Conservation (phyloP, 2,329 filamentous ascomycete genomes). For the Fusarium sp. region DNA sequence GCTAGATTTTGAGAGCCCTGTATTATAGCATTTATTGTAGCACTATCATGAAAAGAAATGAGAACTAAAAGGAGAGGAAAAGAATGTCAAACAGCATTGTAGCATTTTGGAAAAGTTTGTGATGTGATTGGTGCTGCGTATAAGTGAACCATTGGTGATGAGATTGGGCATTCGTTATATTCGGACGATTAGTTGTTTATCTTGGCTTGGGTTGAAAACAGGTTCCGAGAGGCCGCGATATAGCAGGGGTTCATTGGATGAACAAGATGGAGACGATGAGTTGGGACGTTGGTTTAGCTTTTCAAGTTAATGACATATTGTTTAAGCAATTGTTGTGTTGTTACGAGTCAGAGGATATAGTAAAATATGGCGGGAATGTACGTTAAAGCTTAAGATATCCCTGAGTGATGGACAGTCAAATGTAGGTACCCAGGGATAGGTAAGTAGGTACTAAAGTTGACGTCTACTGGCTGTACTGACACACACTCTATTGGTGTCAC, state of each 20-base stretch:
- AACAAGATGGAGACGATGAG: conserved; percentile 6
- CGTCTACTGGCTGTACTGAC: conserved; percentile 24
- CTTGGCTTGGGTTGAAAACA: conserved; percentile 13
- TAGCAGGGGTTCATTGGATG: conserved; percentile 29
- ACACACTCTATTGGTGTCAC: conserved; percentile 48
- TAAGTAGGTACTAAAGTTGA: neutral
- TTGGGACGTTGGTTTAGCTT: conserved; percentile 6
- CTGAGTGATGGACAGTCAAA: neutral
- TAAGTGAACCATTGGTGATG: neutral
- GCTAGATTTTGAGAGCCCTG: conserved; percentile 50
- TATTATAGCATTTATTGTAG: conserved; percentile 54
- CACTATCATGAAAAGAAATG: conserved; percentile 48
- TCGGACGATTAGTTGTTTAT: neutral
- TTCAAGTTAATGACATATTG: neutral
- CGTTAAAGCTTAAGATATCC: neutral
- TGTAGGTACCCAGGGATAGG: too few relatives aligned
- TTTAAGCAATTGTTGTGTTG: neutral
- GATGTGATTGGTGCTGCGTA: neutral
- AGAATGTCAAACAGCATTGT: conserved; percentile 25
- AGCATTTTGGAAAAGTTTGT: neutral
- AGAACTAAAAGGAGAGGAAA: conserved; percentile 36
- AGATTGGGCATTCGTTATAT: neutral
- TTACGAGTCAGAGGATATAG: neutral
- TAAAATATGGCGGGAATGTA: neutral
- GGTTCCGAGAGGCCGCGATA: conserved; percentile 14